Evolutionary conservation across 495 filamentous ascomycete species (phyloP).

Genomic region (Sordaria brevicollis): DNA sequence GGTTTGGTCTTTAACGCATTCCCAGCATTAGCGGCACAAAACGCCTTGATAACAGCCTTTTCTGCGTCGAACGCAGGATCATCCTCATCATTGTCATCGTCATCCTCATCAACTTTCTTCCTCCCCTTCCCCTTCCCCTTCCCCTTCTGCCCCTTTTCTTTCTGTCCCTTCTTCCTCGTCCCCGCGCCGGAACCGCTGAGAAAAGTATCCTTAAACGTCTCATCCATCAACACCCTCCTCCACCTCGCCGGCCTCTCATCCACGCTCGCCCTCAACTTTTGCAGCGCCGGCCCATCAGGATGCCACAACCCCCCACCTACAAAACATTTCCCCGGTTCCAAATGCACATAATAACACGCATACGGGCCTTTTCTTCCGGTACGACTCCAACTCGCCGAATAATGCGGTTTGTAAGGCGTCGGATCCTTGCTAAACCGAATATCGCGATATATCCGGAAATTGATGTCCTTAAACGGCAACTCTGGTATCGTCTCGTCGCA

Average conservation of each 20-base stretch:
- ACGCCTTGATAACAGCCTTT: constrained; percentile 46
- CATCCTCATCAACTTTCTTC: neutral
- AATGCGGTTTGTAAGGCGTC: constrained; percentile 82
- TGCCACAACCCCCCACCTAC: constrained; percentile 71
- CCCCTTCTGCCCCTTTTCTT: neutral
- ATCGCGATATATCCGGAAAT: constrained; percentile 81
- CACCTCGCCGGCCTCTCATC: constrained; percentile 57
- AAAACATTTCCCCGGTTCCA: constrained; percentile 32
- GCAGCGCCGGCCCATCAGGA: constrained; percentile 52
- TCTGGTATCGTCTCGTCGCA: constrained; percentile 73
- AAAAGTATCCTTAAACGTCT: constrained; percentile 50
- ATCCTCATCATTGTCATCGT: neutral
- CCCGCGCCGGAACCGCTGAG: constrained; percentile 46
- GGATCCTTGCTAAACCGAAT: constrained; percentile 67
- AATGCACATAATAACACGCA: constrained; percentile 62
- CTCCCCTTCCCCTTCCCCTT: neutral
- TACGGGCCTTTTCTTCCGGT: constrained; percentile 82
- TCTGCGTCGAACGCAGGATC: too few relatives aligned
- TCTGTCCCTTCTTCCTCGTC: constrained; percentile 20
- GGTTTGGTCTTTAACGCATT: constrained; percentile 76
- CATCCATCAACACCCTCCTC: constrained; percentile 51
- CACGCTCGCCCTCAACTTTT: constrained; percentile 59
- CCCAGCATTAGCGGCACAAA: constrained; percentile 54
- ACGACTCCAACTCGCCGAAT: constrained; percentile 75
- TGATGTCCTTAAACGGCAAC: constrained; percentile 70